Base-by-base conservation (phyloP, 1,284 basidiomycete genomes). In the Omphalotus olearius region DNA sequence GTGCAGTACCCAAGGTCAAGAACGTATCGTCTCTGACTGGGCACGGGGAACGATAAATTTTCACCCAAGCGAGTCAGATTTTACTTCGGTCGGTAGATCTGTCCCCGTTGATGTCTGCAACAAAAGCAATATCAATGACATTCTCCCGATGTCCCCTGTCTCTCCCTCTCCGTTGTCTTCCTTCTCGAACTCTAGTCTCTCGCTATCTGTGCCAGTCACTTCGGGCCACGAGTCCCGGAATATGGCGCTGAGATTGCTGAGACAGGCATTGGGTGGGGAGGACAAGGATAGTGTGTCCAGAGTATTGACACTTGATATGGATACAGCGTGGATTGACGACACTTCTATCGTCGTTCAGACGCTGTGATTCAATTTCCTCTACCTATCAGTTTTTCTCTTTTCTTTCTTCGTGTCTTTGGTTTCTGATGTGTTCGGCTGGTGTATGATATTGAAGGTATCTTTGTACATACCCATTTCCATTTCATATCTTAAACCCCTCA, bases 241-340 rank as follows among this genome's bases (percentile, higher is more conserved):
- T 57, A 71, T 80, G 64, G 85, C 85, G 7, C 59, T 86, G 47
- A 67, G 73, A 44, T 60, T 88, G 20, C 66, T 88, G 46, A 73
- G 81, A 57, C 69, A 75, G 6, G 78, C 75, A 0, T 68, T 88
- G 17, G 83, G 85, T 30, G 82, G 83, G 11, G 75, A 80, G 11
- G 73, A 79, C 54, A 62, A 69, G 52, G 67, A 68, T 52, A 67
- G 70, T 28, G 78, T 85, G 33, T 85, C 83, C 28, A 74, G 74
- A 56, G 75, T 78, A 55, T 62, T 88, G 63, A 87, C 83, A 33
- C 65, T 86, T 55, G 80, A 87, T 57, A 78, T 84, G 78, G 78
- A 82, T 45, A 67, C 66, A 23, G 74, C 78, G 6, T 88, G 85
- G 84, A 73, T 87, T 56, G 85, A 88, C 57, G 85, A 88, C 64